Evolutionary conservation across 2,329 filamentous ascomycete genomes (phyloP).

Genomic region (Curvularia lunata): DNA sequence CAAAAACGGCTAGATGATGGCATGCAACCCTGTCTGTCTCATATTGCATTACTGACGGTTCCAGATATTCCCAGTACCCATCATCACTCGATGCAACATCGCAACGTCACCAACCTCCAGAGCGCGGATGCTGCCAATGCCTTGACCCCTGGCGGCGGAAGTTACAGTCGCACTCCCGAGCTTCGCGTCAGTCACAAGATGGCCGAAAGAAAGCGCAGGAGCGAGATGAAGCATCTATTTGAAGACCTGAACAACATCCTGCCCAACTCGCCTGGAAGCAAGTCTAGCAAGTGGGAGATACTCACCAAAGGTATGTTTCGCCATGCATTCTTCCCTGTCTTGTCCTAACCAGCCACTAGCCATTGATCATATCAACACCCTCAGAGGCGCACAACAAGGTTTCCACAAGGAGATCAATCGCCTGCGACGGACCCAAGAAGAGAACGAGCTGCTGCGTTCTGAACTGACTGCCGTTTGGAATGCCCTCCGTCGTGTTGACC

Average conservation of each 20-base stretch:
- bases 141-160: conserved; percentile 65
- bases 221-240: conserved; percentile 88
- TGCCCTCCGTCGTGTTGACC: conserved; percentile 55
- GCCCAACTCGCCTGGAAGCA: conserved; percentile 80
- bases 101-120: conserved; percentile 70
- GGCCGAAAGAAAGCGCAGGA: conserved; percentile 80
- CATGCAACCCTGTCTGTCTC: conserved; percentile 30
- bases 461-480: conserved; percentile 56
- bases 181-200: conserved; percentile 84
- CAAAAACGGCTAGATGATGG: conserved; percentile 75
- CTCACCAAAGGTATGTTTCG: conserved; percentile 75
- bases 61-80: conserved; percentile 60
- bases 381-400: conserved; percentile 49
- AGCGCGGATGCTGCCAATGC: conserved; percentile 64
- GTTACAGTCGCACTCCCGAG: conserved; percentile 83
- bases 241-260: conserved; percentile 79
- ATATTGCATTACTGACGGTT: conserved; percentile 30
- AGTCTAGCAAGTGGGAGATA: conserved; percentile 90
- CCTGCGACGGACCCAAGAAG: conserved; percentile 54
- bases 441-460: conserved; percentile 56
- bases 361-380: conserved; percentile 57
- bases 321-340: not conserved
- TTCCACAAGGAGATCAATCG: conserved; percentile 50
- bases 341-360: conserved; percentile 43
- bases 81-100: conserved; percentile 78